Conservation (phyloP, 2,329 filamentous ascomycete genomes). For the Colletotrichum spinosum region DNA sequence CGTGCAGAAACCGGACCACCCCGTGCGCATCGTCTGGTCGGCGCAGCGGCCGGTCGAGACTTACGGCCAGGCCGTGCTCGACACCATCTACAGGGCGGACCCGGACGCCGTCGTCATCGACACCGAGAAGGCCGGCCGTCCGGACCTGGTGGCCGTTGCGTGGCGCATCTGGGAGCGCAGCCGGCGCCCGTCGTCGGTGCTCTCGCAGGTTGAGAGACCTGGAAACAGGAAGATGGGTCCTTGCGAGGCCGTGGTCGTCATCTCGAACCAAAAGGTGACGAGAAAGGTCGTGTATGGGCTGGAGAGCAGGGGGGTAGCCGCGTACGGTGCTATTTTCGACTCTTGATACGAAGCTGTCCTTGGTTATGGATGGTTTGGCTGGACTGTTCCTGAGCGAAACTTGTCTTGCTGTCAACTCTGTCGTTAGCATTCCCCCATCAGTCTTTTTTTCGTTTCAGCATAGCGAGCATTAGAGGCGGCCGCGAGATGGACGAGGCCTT, state of each 20-base stretch:
- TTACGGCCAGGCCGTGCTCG: constrained; percentile 69
- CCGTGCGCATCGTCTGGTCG: constrained; percentile 76
- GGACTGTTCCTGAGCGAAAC: not conserved
- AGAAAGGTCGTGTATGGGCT: constrained; percentile 76
- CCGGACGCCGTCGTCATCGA: constrained; percentile 75
- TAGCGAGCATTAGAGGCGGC: constrained; percentile 13
- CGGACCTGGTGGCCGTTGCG: constrained; percentile 59
- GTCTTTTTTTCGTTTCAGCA: not conserved
- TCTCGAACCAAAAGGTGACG: constrained; percentile 77
- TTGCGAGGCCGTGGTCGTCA: constrained; percentile 78
- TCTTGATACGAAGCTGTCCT: constrained; percentile 42
- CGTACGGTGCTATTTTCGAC: constrained; percentile 82
- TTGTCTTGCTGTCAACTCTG: not conserved
- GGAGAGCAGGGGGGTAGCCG: constrained; percentile 73
- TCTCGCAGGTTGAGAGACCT: constrained; percentile 8
- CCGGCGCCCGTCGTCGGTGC: constrained; percentile 28
- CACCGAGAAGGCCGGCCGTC: constrained; percentile 68
- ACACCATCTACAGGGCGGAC: constrained; percentile 68
- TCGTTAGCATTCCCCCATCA: not conserved
- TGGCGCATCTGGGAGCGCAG: constrained; percentile 43
- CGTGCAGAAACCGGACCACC: constrained; percentile 55
- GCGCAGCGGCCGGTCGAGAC: constrained; percentile 71
- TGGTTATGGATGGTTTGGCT: not conserved
- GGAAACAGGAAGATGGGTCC: constrained; percentile 49
- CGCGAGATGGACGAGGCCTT: not conserved